Conservation (phyloP, 116 monocot genomes). For the Posidonia oceanica region DNA sequence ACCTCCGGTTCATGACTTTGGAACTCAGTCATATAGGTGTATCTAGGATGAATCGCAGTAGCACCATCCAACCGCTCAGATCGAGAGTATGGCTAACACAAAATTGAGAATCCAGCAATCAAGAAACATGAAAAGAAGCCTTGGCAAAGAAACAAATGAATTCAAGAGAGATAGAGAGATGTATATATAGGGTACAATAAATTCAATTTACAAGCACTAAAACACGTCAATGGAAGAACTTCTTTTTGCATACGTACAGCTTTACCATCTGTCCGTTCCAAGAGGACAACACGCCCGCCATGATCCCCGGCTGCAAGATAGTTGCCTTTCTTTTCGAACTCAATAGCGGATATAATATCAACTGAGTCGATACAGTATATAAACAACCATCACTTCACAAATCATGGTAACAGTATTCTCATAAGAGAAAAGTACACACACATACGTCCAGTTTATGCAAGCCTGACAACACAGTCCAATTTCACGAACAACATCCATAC, state of each 20-base stretch:
- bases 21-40: slow-evolving; percentile 52
- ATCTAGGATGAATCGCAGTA: slow-evolving; percentile 25
- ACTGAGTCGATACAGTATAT: slow-evolving; percentile 14
- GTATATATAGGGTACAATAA: not conserved
- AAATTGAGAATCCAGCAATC: not conserved
- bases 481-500: not conserved
- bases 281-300: slow-evolving; percentile 53
- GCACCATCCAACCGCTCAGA: slow-evolving; percentile 27
- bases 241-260: not conserved
- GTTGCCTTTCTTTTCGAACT: slow-evolving; percentile 52
- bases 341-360: slow-evolving; percentile 56
- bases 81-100: slow-evolving; percentile 16
- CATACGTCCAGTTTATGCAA: not conserved
- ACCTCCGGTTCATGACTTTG: slow-evolving; percentile 74
- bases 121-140: not conserved
- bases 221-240: not conserved
- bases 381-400: not conserved
- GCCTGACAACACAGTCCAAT: not conserved
- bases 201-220: too few species aligned
- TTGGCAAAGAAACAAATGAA: not conserved
- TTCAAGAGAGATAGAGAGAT: not conserved
- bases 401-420: not conserved
- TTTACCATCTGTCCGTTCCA: slow-evolving; percentile 29
- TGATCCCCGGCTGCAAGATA: slow-evolving; percentile 49
- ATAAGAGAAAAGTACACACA: too few species aligned